Evolutionary conservation across 768 basidiomycete species (phyloP).

Genomic region (Panus rudis): DNA sequence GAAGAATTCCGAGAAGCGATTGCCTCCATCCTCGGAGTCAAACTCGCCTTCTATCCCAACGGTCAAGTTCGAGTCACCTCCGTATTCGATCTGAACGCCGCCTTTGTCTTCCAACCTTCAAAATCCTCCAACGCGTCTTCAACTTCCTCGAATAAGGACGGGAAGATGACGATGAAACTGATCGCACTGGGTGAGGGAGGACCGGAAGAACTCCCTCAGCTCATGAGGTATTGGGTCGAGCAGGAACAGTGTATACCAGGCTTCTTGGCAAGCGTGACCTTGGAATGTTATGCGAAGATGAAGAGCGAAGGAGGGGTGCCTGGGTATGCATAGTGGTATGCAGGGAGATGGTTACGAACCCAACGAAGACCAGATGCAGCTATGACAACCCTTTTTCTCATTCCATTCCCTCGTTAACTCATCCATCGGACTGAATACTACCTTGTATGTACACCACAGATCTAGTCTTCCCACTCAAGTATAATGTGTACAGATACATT

Average conservation of each 20-base stretch:
- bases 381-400: too few species aligned
- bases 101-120: slow-evolving; percentile 78
- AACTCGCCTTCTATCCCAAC: slow-evolving; percentile 86
- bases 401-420: too few species aligned
- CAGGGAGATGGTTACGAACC: too few species aligned
- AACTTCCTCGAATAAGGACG: slow-evolving; percentile 34
- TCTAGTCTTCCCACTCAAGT: too few species aligned
- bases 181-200: slow-evolving; percentile 69
- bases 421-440: too few species aligned
- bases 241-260: slow-evolving; percentile 83
- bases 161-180: slow-evolving; percentile 52
- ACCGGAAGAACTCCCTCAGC: slow-evolving; percentile 63
- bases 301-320: slow-evolving; percentile 10
- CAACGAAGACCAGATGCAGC: too few species aligned
- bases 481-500: too few species aligned
- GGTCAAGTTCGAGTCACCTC: slow-evolving; percentile 87
- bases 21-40: slow-evolving; percentile 82
- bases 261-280: slow-evolving; percentile 80
- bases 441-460: too few species aligned
- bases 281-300: slow-evolving; percentile 76
- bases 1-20: slow-evolving; percentile 91
- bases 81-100: slow-evolving; percentile 81
- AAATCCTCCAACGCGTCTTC: slow-evolving; percentile 27
- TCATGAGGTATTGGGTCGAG: slow-evolving; percentile 83
- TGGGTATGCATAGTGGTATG: not conserved